Base-by-base conservation (phyloP, 2,329 filamentous ascomycete genomes). In the Aspergillus alliaceus region DNA sequence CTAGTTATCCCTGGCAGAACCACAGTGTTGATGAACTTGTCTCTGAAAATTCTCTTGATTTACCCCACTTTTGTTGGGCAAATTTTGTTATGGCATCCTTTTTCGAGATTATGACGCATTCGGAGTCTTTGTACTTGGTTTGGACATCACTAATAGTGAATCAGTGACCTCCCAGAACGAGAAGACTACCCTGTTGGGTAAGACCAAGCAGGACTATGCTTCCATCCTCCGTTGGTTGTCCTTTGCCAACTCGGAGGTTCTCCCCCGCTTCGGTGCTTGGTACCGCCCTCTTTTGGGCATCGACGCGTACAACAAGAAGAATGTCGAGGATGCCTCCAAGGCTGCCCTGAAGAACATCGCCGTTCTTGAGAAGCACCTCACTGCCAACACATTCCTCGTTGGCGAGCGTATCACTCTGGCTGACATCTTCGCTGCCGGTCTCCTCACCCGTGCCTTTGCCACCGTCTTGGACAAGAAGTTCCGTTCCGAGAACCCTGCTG, bases 161-260 rank as follows among this genome's bases (percentile, higher is more conserved):
- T 51, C 58, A 53, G 95, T 99, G 77, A 92, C 95, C 72, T 98
- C 95, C 70, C 95, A 99, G 84, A 99, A 99, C 80, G 95, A 98
- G 89, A 98, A 98, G 90, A 99, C 95, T 72, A 96, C 92, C 69
- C 92, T 99, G 67, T 88, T 99, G 71, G 95, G 95, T 76, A 98
- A 98, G 89, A 99, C 93, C 82, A 99, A 99, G 90, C 93, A 99
- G 85, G 95, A 99, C 87, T 93, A 98, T 80, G 95, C 95, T 71
- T 93, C 93, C 69, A 99, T 99, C 79, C 85, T 99, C 76, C 91
- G 90, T 81, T 99, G 95, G 95, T 88, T 97, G 89, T 98, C 93
- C 66, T 98, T 88, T 82, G 90, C 89, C 86, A 99, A 98, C 87
- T 77, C 80, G 59, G 93, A 99, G 84, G 77, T 97, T 72, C 84